Conservation (phyloP, 805 yeast genomes). For the Dipodascus geniculatus region DNA sequence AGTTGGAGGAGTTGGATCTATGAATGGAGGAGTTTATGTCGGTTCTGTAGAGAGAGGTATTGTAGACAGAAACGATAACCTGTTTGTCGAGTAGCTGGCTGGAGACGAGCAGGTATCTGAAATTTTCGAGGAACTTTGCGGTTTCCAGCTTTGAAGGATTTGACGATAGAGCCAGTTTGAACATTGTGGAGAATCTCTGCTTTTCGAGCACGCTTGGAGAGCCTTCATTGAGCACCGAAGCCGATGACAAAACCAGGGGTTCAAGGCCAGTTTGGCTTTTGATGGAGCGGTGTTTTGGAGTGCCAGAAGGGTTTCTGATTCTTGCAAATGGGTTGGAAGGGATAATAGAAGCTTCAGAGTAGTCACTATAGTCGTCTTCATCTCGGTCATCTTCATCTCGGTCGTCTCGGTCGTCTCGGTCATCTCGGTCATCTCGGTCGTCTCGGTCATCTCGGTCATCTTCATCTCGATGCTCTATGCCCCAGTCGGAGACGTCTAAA, state of each 20-base stretch:
- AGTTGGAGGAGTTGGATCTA: too few relatives aligned
- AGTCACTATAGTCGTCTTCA: too few relatives aligned
- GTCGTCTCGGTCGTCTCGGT: neutral
- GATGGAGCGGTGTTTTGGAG: neutral
- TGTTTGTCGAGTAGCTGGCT: constrained; percentile 35
- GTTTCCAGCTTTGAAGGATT: constrained; percentile 20
- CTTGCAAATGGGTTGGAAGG: neutral
- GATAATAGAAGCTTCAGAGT: too few relatives aligned
- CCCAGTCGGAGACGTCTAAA: neutral
- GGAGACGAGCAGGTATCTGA: constrained; percentile 38
- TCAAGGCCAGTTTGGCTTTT: neutral
- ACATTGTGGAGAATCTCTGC: neutral
- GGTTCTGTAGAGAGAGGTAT: too few relatives aligned
- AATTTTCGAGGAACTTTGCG: constrained; percentile 35
- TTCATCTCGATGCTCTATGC: neutral
- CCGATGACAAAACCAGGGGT: neutral
- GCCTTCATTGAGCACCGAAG: neutral
- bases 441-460: neutral
- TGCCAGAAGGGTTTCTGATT: neutral
- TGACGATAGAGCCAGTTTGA: constrained; percentile 5
- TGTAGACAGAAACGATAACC: constrained; percentile 14
- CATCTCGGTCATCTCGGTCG: neutral
- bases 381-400: too few relatives aligned
- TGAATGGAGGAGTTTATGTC: too few relatives aligned
- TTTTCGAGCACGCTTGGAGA: neutral